Conservation (phyloP, 2,329 filamentous ascomycete genomes). For the Trichophyton equinum region DNA sequence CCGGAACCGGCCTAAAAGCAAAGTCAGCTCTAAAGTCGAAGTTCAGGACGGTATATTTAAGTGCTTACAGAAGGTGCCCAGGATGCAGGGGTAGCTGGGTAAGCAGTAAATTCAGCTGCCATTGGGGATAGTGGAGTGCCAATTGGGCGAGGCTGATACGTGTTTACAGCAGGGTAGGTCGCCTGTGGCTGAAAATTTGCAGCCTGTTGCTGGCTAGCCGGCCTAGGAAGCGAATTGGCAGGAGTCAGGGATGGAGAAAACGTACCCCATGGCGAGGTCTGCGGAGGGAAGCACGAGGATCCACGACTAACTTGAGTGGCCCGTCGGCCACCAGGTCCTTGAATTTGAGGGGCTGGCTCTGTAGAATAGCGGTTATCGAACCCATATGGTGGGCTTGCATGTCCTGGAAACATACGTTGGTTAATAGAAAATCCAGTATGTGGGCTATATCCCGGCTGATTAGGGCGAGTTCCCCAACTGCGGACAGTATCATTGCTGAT, state of each 20-base stretch:
- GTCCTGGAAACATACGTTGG: slow-evolving; percentile 27
- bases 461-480: slow-evolving; percentile 21
- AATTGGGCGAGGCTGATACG: slow-evolving; percentile 45
- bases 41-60: not conserved
- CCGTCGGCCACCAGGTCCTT: slow-evolving; percentile 20
- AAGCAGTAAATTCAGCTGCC: slow-evolving; percentile 59
- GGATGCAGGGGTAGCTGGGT: slow-evolving; percentile 16
- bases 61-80: slow-evolving; percentile 42
- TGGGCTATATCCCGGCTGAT: slow-evolving; percentile 15
- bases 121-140: slow-evolving; percentile 59
- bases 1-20: slow-evolving; percentile 35
- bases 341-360: slow-evolving; percentile 23
- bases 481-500: slow-evolving; percentile 20
- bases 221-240: slow-evolving; percentile 18
- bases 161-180: slow-evolving; percentile 22
- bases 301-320: slow-evolving; percentile 23
- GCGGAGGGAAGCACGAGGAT: slow-evolving; percentile 23
- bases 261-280: slow-evolving; percentile 24
- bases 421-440: slow-evolving; percentile 17
- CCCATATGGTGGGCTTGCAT: slow-evolving; percentile 21
- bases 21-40: slow-evolving; percentile 16
- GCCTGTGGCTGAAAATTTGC: slow-evolving; percentile 24
- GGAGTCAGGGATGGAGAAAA: slow-evolving; percentile 19
- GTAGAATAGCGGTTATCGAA: slow-evolving; percentile 21
- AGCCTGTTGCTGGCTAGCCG: slow-evolving; percentile 20